A percentile compares a stretch with the other conserved stretches of the same genome.
These are phyloP conservation scores for Cytospora paraplurivora DNA, from an alignment of 2,329 filamentous ascomycete genomes.

Conservation along the genomic window DNA sequence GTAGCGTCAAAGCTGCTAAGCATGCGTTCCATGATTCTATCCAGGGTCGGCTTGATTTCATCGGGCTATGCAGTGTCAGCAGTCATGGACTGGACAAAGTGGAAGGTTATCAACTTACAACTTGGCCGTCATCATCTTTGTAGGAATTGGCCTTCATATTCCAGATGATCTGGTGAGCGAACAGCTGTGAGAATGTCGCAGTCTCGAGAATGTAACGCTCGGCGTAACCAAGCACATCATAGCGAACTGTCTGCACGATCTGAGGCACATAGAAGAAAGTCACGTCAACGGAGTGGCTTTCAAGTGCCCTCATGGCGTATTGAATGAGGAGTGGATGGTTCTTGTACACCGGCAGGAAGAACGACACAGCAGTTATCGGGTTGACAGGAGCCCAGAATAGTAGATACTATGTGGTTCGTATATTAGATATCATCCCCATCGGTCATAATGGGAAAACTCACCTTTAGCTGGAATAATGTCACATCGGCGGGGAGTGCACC, in stretches of 20 bases:
- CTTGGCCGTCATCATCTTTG: constrained; percentile 90
- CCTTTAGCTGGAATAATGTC: constrained; percentile 80
- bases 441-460: constrained; percentile 39
- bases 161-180: constrained; percentile 99
- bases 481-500: constrained; percentile 76
- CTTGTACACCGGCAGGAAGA: constrained; percentile 87
- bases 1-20: constrained; percentile 76
- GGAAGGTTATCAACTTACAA: constrained; percentile 50
- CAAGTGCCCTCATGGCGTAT: constrained; percentile 92
- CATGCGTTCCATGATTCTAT: constrained; percentile 84
- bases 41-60: constrained; percentile 87
- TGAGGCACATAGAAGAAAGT: constrained; percentile 99
- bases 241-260: constrained; percentile 92
- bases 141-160: constrained; percentile 99
- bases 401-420: constrained; percentile 63
- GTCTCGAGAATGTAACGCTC: constrained; percentile 97
- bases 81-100: background rate
- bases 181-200: constrained; percentile 94
- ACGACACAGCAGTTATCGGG: constrained; percentile 88
- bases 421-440: constrained; percentile 33
- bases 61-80: constrained; percentile 64
- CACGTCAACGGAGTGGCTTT: constrained; percentile 92
- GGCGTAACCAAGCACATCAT: constrained; percentile 91
- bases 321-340: constrained; percentile 94
- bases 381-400: constrained; percentile 93